phyloP scores from a whole-genome alignment of 495 filamentous ascomycete species.

The Massariosphaeria phaeospora region DNA sequence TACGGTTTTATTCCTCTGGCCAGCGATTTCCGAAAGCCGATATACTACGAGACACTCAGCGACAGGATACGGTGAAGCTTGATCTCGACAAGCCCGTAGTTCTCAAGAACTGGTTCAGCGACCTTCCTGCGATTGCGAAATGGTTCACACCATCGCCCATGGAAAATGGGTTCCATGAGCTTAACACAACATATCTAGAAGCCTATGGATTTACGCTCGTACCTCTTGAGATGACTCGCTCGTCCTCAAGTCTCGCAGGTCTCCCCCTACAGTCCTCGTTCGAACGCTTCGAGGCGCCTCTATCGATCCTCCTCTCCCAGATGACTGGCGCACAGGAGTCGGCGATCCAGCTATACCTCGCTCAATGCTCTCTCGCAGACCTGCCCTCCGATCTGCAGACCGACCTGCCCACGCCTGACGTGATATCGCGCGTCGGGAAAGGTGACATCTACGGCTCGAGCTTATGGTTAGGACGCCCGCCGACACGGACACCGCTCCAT shows the following conservation, averaged over 20 bases:
- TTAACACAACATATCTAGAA: constrained; percentile 51
- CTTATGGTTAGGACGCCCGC: constrained; percentile 81
- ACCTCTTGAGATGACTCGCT: constrained; percentile 53
- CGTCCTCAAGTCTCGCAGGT: not conserved
- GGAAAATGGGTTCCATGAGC: constrained; percentile 16
- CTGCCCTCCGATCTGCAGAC: constrained; percentile 56
- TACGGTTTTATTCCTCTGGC: not conserved
- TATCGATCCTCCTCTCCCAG: constrained; percentile 50
- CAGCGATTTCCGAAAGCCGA: not conserved
- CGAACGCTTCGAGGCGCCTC: constrained; percentile 52
- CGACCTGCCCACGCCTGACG: constrained; percentile 63
- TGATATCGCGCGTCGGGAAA: constrained; percentile 58
- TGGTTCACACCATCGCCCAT: constrained; percentile 47
- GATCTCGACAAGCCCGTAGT: constrained; percentile 45
- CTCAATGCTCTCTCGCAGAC: constrained; percentile 66
- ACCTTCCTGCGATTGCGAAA: constrained; percentile 49
- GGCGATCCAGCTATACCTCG: constrained; percentile 61
- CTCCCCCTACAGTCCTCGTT: constrained; percentile 38
- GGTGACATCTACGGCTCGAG: constrained; percentile 78
- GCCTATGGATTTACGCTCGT: constrained; percentile 50
- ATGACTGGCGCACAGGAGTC: constrained; percentile 8
- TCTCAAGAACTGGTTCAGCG: constrained; percentile 44
- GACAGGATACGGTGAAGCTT: constrained; percentile 36
- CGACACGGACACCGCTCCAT: constrained; percentile 85
- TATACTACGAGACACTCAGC: not conserved